phyloP scores from a whole-genome alignment of 2,329 filamentous ascomycete genomes.

The Penicillium aurantiogriseum region DNA sequence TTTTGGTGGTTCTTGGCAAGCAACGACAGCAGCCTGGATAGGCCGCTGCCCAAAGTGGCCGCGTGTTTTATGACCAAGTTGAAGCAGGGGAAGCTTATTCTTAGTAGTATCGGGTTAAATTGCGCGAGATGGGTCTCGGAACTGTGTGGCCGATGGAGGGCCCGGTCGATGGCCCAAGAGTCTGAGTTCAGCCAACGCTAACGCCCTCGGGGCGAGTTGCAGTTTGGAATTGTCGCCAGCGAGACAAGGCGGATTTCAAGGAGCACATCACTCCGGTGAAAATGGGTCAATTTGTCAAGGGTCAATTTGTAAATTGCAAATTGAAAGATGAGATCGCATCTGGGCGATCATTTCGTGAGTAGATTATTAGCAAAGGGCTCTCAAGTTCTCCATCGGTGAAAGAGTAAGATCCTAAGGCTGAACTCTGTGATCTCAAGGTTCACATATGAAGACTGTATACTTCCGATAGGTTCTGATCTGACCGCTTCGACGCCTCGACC shows the following conservation, averaged over 20 bases:
- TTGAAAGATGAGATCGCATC: not conserved
- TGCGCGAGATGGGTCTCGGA: slow-evolving; percentile 7
- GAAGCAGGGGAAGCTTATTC: slow-evolving; percentile 6
- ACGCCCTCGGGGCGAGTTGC: slow-evolving; percentile 12
- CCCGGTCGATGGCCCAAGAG: slow-evolving; percentile 5
- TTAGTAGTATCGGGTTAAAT: not conserved
- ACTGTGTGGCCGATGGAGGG: slow-evolving; percentile 2
- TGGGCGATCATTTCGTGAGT: not conserved
- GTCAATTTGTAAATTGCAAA: not conserved
- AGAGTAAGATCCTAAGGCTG: slow-evolving; percentile 20
- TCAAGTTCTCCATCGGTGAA: not conserved
- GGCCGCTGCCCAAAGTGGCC: slow-evolving; percentile 6
- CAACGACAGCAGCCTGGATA: slow-evolving; percentile 4
- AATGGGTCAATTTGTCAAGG: not conserved
- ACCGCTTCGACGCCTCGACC: slow-evolving; percentile 18
- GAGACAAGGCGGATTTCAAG: not conserved
- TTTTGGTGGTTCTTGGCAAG: slow-evolving; percentile 2
- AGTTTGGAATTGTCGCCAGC: slow-evolving; percentile 1
- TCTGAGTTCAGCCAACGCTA: slow-evolving; percentile 25
- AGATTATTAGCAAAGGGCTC: not conserved
- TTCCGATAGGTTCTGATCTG: slow-evolving; percentile 9
- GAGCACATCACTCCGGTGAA: slow-evolving; percentile 3
- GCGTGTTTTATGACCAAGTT: not conserved
- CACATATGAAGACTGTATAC: not conserved
- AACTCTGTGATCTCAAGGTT: slow-evolving; percentile 18